Percentiles rank a stretch among this genome's conserved stretches.
These are phyloP conservation scores for Candida railenensis DNA, from an alignment of 805 yeast genomes.

Conservation along the genomic window DNA sequence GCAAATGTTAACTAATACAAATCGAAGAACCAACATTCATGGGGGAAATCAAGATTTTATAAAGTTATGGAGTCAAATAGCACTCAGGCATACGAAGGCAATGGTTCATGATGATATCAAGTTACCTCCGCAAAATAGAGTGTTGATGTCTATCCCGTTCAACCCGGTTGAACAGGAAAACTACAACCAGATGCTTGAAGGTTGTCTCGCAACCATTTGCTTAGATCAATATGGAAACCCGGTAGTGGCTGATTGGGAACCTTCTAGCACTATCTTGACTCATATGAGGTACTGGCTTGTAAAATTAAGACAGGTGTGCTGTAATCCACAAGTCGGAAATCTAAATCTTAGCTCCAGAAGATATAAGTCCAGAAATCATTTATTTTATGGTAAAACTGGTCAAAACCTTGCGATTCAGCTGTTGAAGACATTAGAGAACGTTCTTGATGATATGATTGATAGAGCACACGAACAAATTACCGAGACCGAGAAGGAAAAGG, in stretches of 20 bases:
- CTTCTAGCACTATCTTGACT: conserved; percentile 37
- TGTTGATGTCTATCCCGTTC: conserved; percentile 70
- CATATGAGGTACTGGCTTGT: conserved; percentile 70
- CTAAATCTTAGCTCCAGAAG: conserved; percentile 22
- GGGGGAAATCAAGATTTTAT: conserved; percentile 28
- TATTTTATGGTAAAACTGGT: conserved; percentile 10
- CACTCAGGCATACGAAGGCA: conserved; percentile 80
- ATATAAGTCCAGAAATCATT: conserved; percentile 18
- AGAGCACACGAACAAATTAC: conserved; percentile 51
- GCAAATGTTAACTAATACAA: conserved; percentile 24
- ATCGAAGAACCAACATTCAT: conserved; percentile 6
- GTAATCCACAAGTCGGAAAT: conserved; percentile 64
- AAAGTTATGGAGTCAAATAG: conserved; percentile 50
- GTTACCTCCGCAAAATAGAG: conserved; percentile 76
- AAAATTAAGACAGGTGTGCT: conserved; percentile 73
- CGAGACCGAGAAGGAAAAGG: conserved; percentile 48
- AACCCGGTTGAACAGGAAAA: conserved; percentile 83
- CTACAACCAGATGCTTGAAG: conserved; percentile 61
- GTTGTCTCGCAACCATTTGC: conserved; percentile 59
- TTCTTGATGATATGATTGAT: conserved; percentile 62
- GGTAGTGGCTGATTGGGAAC: conserved; percentile 46
- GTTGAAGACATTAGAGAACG: conserved; percentile 56
- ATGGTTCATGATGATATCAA: conserved; percentile 76
- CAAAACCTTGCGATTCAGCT: conserved; percentile 22
- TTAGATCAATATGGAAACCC: conserved; percentile 54